Evolutionary conservation across 1,139 yeast genomes (phyloP), one percentile per base, ranked within the genome.

Genomic region (Sugiyamaella novakii): DNA sequence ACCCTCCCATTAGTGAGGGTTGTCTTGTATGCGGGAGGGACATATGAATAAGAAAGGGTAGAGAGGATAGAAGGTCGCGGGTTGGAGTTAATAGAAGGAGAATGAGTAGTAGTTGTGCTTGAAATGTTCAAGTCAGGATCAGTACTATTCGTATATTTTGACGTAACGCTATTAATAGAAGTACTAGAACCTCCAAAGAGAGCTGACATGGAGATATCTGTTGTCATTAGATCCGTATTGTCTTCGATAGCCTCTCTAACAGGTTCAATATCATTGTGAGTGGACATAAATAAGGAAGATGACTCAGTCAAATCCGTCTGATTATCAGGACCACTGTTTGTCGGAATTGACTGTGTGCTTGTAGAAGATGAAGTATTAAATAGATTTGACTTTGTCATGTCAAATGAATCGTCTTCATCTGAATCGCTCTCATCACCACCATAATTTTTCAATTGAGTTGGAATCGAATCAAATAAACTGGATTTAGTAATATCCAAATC

Each of bases 1-100:
- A 19, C 27, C n/a, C 17, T 30, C 5, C 44, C 44, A 41, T 15
- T 38, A 18, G 11, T 14, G 21, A 24, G 35, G 15, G 43, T 39
- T 1, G 35, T 28, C 15, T 17, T 28, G 17, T 39, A 39, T 10
- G 18, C 31, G 22, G 31, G 19, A 15, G n/a, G 3, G 18, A 15
- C 6, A 15, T 31, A 15, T 3, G 35, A 31, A 17, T 31, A 31
- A 6, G 35, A 31, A 10, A 31, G 6, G 18, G 35, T 31, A 6
- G 35, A 31, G 4, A 31, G 35, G 17, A 31, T 31, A 5, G 35
- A 31, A 15, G 35, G 18, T 7, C 12, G 30, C 4, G 30, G n/a
- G 7, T 11, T 10, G 8, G 12, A 5, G 7, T 28, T 17, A 10
- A 28, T 28, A 11, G 30, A 14, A 14, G 5, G 7, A 14, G 30